Evolutionary conservation across 2,329 filamentous ascomycete genomes (phyloP), one percentile per base, ranked within the genome.

Genomic region (Ascochyta clinopodiicola): DNA sequence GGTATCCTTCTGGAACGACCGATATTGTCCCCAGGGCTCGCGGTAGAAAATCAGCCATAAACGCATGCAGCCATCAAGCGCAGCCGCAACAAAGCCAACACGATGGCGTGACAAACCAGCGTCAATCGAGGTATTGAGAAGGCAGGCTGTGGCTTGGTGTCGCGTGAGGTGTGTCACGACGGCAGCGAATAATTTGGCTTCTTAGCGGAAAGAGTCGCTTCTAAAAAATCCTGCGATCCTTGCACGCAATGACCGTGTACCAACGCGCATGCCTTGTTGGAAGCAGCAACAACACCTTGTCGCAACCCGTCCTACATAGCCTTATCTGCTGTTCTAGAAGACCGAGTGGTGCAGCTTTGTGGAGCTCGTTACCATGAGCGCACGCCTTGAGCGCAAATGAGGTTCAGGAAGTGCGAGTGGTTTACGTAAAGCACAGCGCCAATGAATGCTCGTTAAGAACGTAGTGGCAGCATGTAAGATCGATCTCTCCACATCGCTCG

Each of bases 1-100:
- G 54, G 57, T 45, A 57, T 24, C 17, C 47, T 57, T 60, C 57
- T 57, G 31, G 57, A 60, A 60, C 35, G 10, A 40, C 44, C 44
- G n/a, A 19, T 21, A 24, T 24, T 24, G 22, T 24, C 22, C 13
- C 15, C 43, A 13, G 42, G 32, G 39, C 17, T 29, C 27, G 15
- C 17, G 17, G 39, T n/a, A 32, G 40, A 40, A 49, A 37, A 43
- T 31, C 43, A 38, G 42, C 53, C 42, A 21, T 48, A 32, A 31
- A 19, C 42, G 31, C 42, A 38, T 43, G 36, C 25, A 29, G 44
- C 36, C 44, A 15, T 12, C 7, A 38, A n/a, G 38, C 17, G 44
- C 45, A 50, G 29, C 40, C 31, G 25, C 29, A 24, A 46, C 22
- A 17, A 24, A 36, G 31, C 21, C 25, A 43, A 43, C 22, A 42